Evolutionary conservation across 192 early-diverging fungal species (phyloP).

Genomic region (Gigaspora rosea): DNA sequence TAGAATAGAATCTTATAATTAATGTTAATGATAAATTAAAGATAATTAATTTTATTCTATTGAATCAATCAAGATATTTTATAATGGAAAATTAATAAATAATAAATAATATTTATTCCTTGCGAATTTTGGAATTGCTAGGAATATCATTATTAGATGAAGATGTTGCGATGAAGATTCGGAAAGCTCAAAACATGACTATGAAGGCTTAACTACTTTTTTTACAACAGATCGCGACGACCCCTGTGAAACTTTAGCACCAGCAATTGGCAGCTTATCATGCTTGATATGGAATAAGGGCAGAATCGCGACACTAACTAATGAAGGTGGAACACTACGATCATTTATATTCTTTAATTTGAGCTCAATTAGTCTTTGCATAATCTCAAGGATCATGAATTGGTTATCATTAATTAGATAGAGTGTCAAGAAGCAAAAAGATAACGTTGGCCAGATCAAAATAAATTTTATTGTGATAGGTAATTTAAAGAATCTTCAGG

Average conservation of each 20-base stretch:
- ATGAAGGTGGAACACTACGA: slow-evolving; percentile 9
- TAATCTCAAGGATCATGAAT: slow-evolving; percentile 38
- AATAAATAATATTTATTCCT: no score
- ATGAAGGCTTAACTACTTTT: no score
- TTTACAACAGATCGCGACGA: no score
- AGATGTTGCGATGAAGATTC: no score
- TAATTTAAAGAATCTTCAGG: neutral
- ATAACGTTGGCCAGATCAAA: slow-evolving; percentile 44
- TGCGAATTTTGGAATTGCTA: no score
- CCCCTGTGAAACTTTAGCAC: slow-evolving; percentile 8
- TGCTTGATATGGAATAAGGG: slow-evolving; percentile 38
- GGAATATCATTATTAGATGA: no score
- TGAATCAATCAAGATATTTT: no score
- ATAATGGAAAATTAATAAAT: no score
- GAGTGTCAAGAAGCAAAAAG: slow-evolving; percentile 45
- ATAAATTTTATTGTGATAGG: neutral
- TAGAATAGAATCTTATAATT: no score
- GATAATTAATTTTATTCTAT: no score
- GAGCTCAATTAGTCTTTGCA: slow-evolving; percentile 31
- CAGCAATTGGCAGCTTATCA: slow-evolving; percentile 33
- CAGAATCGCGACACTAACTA: slow-evolving; percentile 47
- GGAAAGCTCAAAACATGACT: no score
- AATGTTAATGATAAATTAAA: no score
- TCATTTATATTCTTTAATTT: neutral
- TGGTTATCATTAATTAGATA: slow-evolving; percentile 53